Evolutionary conservation across 176 grass and related monocot genomes (phyloP), one percentile per base, ranked within the genome.

Genomic region (Avena eriantha): DNA sequence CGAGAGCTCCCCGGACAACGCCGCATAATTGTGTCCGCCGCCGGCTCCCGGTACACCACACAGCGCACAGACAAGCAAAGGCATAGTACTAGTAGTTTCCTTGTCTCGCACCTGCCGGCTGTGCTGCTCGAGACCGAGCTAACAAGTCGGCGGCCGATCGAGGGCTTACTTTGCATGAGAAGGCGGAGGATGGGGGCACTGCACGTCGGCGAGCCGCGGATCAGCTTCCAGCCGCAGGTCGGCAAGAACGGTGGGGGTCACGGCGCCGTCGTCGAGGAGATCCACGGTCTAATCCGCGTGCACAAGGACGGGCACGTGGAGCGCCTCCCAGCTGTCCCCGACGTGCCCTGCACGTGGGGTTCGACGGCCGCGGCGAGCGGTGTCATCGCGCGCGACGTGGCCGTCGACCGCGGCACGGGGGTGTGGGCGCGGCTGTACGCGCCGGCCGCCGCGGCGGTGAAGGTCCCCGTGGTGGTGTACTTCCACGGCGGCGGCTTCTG

Each of bases 401-500:
- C 77, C 10, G 41, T 99, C 1, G 85, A 92, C 80, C 84, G 87
- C 21, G 59, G 88, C 45, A 92, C 90, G 36, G 87, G 88, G 26
- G 85, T 99, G 26, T 93, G 90, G 77, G 90, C 92, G 49, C 90
- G 97, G 3, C 73, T 99, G 36, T 96, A 99, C 88, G 89, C 87
- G 13, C 94, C 97, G 43, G 57, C 43, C 3, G 35, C 49, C 8
- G 53, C 51, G 1, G 36, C 58, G 0, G 77, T 54, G 59, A 80
- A 47, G 29, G 63, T 90, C 26, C 97, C 94, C 33, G 73, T 99
- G 17, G 86, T 96, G 51, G 80, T 99, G 2, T 99, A 99, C 92
- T 99, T 99, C 84, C 97, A 99, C 79, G 97, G 97, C 48, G 97
- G 97, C 59, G 97, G 97, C 4, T 96, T 99, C 89, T 96, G 92